Evolutionary conservation across 495 filamentous ascomycete genomes (phyloP).

Genomic region (Aspergillus heteromorphus): DNA sequence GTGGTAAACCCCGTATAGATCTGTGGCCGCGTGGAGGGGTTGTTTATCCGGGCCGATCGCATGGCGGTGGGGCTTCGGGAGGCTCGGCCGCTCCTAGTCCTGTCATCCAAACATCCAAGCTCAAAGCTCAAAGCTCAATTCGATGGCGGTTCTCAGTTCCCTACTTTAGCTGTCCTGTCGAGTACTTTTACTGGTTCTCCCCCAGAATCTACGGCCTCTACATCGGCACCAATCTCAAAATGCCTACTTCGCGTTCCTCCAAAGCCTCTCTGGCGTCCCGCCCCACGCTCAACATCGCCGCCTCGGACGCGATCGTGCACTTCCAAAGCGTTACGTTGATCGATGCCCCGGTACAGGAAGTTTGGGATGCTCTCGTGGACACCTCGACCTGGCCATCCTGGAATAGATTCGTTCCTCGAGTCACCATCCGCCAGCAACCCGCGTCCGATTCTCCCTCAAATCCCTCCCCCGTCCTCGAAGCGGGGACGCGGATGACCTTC

Average conservation of each 20-base stretch:
- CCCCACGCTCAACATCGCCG: constrained; percentile 29
- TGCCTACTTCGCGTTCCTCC: constrained; percentile 16
- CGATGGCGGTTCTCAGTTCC: too few species aligned
- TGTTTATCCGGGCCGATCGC: too few species aligned
- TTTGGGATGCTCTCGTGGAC: constrained; percentile 35
- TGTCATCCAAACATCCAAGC: constrained; percentile 15
- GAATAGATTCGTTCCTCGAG: constrained; percentile 40
- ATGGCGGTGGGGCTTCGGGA: too few species aligned
- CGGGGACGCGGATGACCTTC: constrained; percentile 34
- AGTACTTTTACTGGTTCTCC: background rate
- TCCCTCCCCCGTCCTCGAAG: constrained; percentile 26
- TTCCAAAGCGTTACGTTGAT: constrained; percentile 32
- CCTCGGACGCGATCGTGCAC: constrained; percentile 24
- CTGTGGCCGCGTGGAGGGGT: too few species aligned
- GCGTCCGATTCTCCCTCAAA: background rate
- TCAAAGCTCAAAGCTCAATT: background rate
- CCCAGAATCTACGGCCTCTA: background rate
- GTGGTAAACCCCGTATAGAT: too few species aligned
- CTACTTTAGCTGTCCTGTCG: background rate
- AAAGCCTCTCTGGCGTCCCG: constrained; percentile 20
- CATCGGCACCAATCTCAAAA: background rate
- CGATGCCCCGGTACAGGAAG: constrained; percentile 24
- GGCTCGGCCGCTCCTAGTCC: constrained; percentile 22
- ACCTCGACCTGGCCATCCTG: constrained; percentile 40
- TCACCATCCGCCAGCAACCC: constrained; percentile 37